Percentiles rank a stretch among this genome's conserved stretches.
Conservation (phyloP, 148 eudicot genomes). For the Heliosperma pusillum region DNA sequence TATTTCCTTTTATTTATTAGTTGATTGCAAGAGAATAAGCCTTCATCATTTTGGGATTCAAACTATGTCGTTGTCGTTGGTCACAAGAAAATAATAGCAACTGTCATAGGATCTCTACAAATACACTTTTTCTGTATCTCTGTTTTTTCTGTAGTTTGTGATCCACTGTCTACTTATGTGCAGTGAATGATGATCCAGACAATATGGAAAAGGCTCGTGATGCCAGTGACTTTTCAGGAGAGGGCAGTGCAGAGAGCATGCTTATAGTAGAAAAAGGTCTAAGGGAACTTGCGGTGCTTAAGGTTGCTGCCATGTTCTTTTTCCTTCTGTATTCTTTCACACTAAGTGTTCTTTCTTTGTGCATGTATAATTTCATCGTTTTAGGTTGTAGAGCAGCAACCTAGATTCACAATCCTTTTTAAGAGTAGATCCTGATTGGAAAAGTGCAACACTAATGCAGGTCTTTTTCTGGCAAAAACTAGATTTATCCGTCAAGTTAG, state of each 20-base stretch:
- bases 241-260: constrained; percentile 79
- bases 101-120: too few relatives aligned
- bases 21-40: too few relatives aligned
- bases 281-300: constrained; percentile 67
- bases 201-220: constrained; percentile 36
- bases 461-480: too few relatives aligned
- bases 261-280: constrained; percentile 88
- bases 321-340: neutral
- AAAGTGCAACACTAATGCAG: neutral
- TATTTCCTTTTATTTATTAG: too few relatives aligned
- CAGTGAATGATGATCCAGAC: constrained; percentile 51
- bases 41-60: too few relatives aligned
- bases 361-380: neutral
- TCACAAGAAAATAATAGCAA: too few relatives aligned
- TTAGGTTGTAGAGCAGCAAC: neutral
- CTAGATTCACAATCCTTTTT: neutral
- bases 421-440: neutral
- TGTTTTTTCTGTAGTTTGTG: too few relatives aligned
- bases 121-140: too few relatives aligned
- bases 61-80: too few relatives aligned
- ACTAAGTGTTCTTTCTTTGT: neutral
- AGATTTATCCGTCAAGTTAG: too few relatives aligned
- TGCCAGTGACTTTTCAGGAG: constrained; percentile 44
- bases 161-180: constrained; percentile 5
- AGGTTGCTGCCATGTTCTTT: constrained; percentile 41